These are phyloP conservation scores for Crithidia mellificae DNA, from an alignment of 208 protist genomes.

Conservation along the genomic window DNA sequence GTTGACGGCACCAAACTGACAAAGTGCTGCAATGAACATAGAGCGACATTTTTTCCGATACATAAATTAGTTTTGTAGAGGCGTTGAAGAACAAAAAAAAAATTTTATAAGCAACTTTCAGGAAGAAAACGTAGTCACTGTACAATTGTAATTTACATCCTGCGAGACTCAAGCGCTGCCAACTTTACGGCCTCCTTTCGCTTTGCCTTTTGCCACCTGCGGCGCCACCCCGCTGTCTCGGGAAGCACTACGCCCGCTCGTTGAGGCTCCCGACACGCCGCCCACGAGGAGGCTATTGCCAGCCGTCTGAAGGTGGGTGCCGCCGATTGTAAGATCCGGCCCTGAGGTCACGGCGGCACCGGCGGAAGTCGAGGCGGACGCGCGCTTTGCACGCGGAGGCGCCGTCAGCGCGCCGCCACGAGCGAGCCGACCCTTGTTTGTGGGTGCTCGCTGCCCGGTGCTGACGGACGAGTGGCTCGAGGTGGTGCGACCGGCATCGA, in stretches of 20 bases:
- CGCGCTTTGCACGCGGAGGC: not conserved
- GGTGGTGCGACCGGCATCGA: not conserved
- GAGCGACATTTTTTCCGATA: too few relatives aligned
- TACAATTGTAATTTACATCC: conserved; percentile 9
- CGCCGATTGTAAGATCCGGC: conserved; percentile 18
- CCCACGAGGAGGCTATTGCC: conserved; percentile 10
- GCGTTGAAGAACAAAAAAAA: too few relatives aligned
- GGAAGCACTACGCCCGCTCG: conserved; percentile 14
- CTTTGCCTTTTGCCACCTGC: not conserved
- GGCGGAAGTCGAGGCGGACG: not conserved
- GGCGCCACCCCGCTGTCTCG: not conserved
- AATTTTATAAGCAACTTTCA: not conserved
- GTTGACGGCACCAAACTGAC: too few relatives aligned
- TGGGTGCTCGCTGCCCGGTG: conserved; percentile 2
- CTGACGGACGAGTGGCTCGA: conserved; percentile 9
- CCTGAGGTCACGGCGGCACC: not conserved
- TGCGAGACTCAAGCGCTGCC: not conserved
- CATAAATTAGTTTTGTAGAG: too few relatives aligned
- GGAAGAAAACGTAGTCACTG: not conserved
- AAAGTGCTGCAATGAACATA: too few relatives aligned
- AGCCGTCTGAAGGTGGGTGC: conserved; percentile 18
- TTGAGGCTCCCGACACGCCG: not conserved
- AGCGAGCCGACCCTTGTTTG: conserved; percentile 20
- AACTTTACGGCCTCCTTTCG: not conserved
- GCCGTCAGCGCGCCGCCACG: conserved; percentile 14